Conservation (phyloP, 805 yeast species). For the Ogataea neopini region DNA sequence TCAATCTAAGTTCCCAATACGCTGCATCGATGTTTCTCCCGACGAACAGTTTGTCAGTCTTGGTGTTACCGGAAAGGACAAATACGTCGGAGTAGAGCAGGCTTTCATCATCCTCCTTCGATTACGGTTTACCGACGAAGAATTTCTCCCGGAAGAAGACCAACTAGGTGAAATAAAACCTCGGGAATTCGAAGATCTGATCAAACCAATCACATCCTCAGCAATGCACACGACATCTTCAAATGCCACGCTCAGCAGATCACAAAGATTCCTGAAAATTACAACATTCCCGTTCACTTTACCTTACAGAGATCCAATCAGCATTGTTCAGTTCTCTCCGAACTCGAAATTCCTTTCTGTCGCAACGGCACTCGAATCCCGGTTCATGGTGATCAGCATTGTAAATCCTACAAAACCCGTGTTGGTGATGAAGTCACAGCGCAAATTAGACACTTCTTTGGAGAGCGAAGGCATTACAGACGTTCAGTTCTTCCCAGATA, state of each 20-base stretch:
- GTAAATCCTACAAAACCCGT: slow-evolving; percentile 64
- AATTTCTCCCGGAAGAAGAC: no score
- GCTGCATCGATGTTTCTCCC: slow-evolving; percentile 74
- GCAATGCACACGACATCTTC: slow-evolving; percentile 11
- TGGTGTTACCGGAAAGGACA: slow-evolving; percentile 80
- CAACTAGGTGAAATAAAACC: slow-evolving; percentile 7
- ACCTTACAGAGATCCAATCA: slow-evolving; percentile 86
- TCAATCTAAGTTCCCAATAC: slow-evolving; percentile 69
- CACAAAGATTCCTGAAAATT: slow-evolving; percentile 15
- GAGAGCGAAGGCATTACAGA: slow-evolving; percentile 92
- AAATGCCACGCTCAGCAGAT: background rate
- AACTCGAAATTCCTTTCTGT: slow-evolving; percentile 73
- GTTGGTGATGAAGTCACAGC: slow-evolving; percentile 64
- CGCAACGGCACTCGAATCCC: slow-evolving; percentile 72
- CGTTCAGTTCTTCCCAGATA: slow-evolving; percentile 68
- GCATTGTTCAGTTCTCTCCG: slow-evolving; percentile 68
- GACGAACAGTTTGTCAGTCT: slow-evolving; percentile 68
- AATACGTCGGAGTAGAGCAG: slow-evolving; percentile 66
- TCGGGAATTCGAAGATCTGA: slow-evolving; percentile 19
- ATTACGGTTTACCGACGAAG: slow-evolving; percentile 23
- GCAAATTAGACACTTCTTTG: slow-evolving; percentile 61
- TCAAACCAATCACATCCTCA: slow-evolving; percentile 17
- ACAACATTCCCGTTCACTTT: slow-evolving; percentile 51
- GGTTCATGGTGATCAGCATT: slow-evolving; percentile 75
- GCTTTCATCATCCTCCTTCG: slow-evolving; percentile 65